Evolutionary conservation across 176 grass and related monocot genomes (phyloP).

Genomic region (Bothriochloa decipiens): DNA sequence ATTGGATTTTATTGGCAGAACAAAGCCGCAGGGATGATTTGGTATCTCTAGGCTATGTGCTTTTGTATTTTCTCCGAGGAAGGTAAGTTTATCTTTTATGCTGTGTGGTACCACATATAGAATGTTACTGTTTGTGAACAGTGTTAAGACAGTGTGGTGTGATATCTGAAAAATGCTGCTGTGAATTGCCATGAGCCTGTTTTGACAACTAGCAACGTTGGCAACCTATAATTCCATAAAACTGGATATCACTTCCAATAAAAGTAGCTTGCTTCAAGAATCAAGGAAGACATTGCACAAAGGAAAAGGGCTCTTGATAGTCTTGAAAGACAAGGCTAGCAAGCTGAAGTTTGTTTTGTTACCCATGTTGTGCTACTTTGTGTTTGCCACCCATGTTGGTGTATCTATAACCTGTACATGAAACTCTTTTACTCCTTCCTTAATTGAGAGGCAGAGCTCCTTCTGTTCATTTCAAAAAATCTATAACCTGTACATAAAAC

Average conservation of each 20-base stretch:
- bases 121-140: constrained; percentile 9
- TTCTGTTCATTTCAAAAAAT: too few relatives aligned
- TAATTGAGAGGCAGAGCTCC: too few relatives aligned
- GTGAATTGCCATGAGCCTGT: not conserved
- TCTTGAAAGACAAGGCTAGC: too few relatives aligned
- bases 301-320: too few relatives aligned
- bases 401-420: too few relatives aligned
- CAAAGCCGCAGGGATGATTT: constrained; percentile 99
- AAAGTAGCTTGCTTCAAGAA: not conserved
- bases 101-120: not conserved
- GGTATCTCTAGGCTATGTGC: constrained; percentile 97
- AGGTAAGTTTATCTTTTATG: constrained; percentile 55
- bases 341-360: too few relatives aligned
- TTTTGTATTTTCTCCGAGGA: constrained; percentile 93
- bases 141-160: constrained; percentile 3
- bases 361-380: too few relatives aligned
- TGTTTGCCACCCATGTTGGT: too few relatives aligned
- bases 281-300: too few relatives aligned
- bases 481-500: too few relatives aligned
- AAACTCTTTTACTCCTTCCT: too few relatives aligned
- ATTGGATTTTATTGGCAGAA: constrained; percentile 57
- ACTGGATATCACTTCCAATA: not conserved
- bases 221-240: not conserved
- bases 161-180: not conserved
- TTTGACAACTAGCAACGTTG: not conserved